phyloP scores from a whole-genome alignment of 164 flowering plant genomes.

The Saururus chinensis region DNA sequence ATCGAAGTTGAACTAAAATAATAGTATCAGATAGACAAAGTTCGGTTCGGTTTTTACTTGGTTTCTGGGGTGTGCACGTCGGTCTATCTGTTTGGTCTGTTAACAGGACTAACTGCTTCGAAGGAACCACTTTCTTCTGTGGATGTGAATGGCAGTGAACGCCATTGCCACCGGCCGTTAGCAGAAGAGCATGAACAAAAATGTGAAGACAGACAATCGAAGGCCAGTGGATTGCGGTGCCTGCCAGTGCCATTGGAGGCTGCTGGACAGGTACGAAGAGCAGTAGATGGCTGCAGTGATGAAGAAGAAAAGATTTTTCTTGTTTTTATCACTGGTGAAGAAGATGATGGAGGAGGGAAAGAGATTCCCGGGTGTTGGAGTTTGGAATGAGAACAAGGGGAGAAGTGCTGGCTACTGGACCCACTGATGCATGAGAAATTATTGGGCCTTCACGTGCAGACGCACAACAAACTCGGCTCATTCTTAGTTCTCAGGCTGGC shows the following conservation, averaged over 20 bases:
- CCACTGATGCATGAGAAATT: slow-evolving; percentile 73
- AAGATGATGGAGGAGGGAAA: slow-evolving; percentile 7
- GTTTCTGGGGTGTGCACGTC: slow-evolving; percentile 36
- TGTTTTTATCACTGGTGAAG: slow-evolving; percentile 6
- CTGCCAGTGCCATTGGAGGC: slow-evolving; percentile 31
- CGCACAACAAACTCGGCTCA: slow-evolving; percentile 11
- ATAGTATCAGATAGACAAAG: neutral
- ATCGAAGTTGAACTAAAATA: neutral
- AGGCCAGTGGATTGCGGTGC: slow-evolving; percentile 10
- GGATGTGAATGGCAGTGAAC: slow-evolving; percentile 24
- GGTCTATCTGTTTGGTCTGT: slow-evolving; percentile 9
- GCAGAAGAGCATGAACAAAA: slow-evolving; percentile 1
- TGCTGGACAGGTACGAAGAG: slow-evolving; percentile 6
- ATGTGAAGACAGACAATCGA: slow-evolving; percentile 12
- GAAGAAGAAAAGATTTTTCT: slow-evolving; percentile 29
- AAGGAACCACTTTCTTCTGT: slow-evolving; percentile 16
- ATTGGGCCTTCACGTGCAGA: slow-evolving; percentile 68
- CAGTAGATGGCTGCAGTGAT: slow-evolving; percentile 3
- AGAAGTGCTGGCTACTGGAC: slow-evolving; percentile 46
- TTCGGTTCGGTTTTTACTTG: slow-evolving; percentile 74
- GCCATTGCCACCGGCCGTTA: slow-evolving; percentile 7
- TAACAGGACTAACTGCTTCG: slow-evolving; percentile 24
- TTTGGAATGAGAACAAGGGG: slow-evolving; percentile 54
- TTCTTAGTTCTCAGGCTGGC: slow-evolving; percentile 1
- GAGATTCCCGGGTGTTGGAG: slow-evolving; percentile 51